Base-by-base conservation (phyloP, 371 early-diverging fungal genomes). In the Scutellospora calospora region DNA sequence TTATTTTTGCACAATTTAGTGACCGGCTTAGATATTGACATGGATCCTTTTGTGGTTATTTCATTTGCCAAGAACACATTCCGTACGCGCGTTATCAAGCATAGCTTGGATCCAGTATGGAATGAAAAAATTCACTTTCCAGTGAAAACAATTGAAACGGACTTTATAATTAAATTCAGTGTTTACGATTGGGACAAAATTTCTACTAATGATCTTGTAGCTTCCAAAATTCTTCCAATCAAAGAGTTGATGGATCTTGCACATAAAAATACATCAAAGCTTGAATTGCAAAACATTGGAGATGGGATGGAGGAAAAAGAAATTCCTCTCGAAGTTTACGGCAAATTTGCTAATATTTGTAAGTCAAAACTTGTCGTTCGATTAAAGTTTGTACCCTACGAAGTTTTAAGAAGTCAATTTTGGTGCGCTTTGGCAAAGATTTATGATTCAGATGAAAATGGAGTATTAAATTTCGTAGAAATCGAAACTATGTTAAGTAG, bases 1-100 rank as follows among this genome's bases (percentile, higher is more conserved):
- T 57, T 2, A 49, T 31, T 20, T 83, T 25, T 82, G 16, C 27
- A 55, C 66, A 20, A 71, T 45, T 66, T 82, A 87, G 85, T 87
- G 68, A 90, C 90, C 11, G 84, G 92, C 18, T 90, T 91, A 3
- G 87, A 90, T 0, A 94, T 93, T 83, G 93, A 95, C 80, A 95
- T 94, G 91, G 95, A 97, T 83, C 94, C 97, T 0, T 97, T 95
- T 87, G 95, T 94, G 1, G 90, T 95, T 57, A 87, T 91, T n/a
- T 89, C 90, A 3, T 93, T 92, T 80, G 92, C 93, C 14, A 87
- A 89, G 18, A 89, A 90, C 35, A 94, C 93, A 0, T 95, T 93
- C 83, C 85, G 91, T 59, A 94, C 94, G 20, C 85, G 89, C 22
- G 87, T 91, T 6, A 89, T 93, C 60, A 88, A 90, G 5, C 93